Conservation (phyloP, 176 grass and related monocot genomes). For the Juncus inflexus region DNA sequence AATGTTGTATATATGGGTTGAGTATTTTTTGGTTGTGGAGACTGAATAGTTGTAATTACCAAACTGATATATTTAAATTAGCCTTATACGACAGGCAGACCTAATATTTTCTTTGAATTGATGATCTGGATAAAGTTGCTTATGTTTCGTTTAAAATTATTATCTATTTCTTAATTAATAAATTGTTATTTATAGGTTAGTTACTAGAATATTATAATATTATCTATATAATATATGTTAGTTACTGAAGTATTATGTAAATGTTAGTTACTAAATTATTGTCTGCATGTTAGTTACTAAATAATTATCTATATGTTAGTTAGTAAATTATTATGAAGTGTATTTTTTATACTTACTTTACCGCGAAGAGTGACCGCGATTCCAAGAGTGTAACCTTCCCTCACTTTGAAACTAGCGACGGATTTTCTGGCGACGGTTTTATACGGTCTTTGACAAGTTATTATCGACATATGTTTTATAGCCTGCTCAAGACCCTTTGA, state of each 20-base stretch:
- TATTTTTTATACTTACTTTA: constrained; percentile 38
- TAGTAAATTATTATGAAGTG: neutral
- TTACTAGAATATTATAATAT: neutral
- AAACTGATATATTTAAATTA: neutral
- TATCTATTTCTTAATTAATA: too few species aligned
- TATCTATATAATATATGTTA: too few species aligned
- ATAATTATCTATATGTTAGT: neutral
- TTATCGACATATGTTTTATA: constrained; percentile 65
- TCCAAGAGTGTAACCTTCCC: constrained; percentile 68
- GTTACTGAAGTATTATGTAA: too few species aligned
- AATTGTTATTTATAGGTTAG: too few species aligned
- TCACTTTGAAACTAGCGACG: constrained; percentile 87
- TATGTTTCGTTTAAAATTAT: too few species aligned
- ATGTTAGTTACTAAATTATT: too few species aligned
- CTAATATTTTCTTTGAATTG: neutral
- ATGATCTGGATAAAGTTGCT: too few species aligned
- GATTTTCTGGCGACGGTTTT: constrained; percentile 83
- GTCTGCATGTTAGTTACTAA: too few species aligned
- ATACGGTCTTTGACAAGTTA: constrained; percentile 75
- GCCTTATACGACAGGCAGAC: neutral
- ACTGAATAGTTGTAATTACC: neutral
- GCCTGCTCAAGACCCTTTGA: constrained; percentile 72
- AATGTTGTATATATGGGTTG: neutral
- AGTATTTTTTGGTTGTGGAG: constrained; percentile 15
- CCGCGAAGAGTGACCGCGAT: constrained; percentile 79